A percentile compares a stretch with the other conserved stretches of the same genome.
Conservation (phyloP, 768 basidiomycete genomes). For the Russula sp. region DNA sequence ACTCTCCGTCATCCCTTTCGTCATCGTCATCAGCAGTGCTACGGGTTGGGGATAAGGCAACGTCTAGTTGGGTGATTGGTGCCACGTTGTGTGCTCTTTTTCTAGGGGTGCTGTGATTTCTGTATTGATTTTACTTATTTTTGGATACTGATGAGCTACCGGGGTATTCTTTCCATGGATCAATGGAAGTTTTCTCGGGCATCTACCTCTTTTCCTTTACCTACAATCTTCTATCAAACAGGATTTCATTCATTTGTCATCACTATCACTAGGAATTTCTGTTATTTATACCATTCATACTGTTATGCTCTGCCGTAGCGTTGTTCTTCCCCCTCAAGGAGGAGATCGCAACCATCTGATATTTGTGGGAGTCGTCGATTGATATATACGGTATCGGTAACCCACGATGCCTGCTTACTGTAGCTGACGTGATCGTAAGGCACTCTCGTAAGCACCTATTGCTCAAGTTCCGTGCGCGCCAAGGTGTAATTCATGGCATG, state of each 20-base stretch:
- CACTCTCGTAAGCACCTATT: too few relatives aligned
- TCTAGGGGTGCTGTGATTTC: conserved; percentile 4
- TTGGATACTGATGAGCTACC: background rate
- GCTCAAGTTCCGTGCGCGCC: too few relatives aligned
- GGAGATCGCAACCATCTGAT: too few relatives aligned
- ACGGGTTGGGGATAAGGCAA: background rate
- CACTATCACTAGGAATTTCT: background rate
- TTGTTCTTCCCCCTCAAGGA: too few relatives aligned
- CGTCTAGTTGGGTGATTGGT: background rate
- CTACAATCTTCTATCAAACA: background rate
- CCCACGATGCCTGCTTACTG: too few relatives aligned
- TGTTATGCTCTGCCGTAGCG: background rate
- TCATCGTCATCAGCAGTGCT: conserved; percentile 10
- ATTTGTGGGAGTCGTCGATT: too few relatives aligned
- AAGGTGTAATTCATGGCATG: too few relatives aligned
- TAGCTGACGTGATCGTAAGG: too few relatives aligned
- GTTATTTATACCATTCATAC: background rate
- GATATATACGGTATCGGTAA: too few relatives aligned
- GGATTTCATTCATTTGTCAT: background rate
- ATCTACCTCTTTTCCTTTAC: background rate
- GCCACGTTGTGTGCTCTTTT: conserved; percentile 1
- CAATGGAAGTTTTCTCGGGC: background rate
- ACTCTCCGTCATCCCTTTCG: background rate
- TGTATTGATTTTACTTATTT: background rate
- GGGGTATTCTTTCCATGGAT: background rate